Evolutionary conservation across 2,329 filamentous ascomycete species (phyloP).

Genomic region (Cytospora chrysosperma): DNA sequence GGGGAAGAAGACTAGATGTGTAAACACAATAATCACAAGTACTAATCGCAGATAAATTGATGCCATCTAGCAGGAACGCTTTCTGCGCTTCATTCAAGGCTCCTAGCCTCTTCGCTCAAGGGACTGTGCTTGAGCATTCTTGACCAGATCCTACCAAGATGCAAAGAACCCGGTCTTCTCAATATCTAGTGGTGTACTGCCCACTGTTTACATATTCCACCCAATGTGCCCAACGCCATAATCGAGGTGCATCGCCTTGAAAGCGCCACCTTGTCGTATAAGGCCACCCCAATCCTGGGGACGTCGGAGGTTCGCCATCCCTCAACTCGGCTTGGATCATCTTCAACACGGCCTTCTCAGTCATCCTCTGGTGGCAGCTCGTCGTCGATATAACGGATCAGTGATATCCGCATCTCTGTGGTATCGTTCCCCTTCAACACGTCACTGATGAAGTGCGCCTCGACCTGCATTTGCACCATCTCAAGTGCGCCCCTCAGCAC

Average conservation of each 20-base stretch:
- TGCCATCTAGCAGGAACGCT: neutral
- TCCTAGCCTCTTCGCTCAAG: neutral
- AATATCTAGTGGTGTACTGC: neutral
- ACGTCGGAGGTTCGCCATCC: neutral
- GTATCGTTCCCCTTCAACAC: slow-evolving; percentile 89
- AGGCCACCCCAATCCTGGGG: neutral
- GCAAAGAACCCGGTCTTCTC: neutral
- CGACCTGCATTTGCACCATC: slow-evolving; percentile 99
- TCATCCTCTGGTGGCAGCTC: slow-evolving; percentile 97
- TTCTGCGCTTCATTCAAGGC: neutral
- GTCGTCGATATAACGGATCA: slow-evolving; percentile 94
- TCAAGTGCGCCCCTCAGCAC: slow-evolving; percentile 88
- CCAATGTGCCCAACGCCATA: neutral
- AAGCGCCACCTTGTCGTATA: neutral
- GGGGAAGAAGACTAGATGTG: neutral
- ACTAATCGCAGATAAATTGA: no score
- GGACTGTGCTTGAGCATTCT: neutral
- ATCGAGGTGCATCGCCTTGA: neutral
- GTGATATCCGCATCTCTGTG: slow-evolving; percentile 91
- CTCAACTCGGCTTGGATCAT: no score
- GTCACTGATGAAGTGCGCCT: slow-evolving; percentile 94
- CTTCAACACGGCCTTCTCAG: no score
- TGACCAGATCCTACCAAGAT: neutral
- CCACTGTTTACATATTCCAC: neutral
- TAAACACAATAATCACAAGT: neutral